Evolutionary conservation across 1,284 basidiomycete species (phyloP), one percentile per base, ranked within the genome.

Genomic region (Puccinia hordei): DNA sequence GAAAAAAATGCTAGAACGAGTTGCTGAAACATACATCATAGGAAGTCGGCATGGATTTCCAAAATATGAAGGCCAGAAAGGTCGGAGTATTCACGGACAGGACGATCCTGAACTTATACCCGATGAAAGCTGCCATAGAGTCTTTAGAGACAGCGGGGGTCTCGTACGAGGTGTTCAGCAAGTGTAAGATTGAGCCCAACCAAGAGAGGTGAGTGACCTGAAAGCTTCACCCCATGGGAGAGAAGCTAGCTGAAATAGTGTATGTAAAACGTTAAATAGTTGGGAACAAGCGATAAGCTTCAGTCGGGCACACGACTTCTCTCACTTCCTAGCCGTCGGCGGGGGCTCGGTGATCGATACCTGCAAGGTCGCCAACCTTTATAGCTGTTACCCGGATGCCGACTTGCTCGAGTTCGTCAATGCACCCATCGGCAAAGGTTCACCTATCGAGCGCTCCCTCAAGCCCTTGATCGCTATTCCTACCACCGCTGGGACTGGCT

Each of bases 311-410:
- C 90, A 93, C 75, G 90, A 97, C 86, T 93, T 96, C 85, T 94
- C 92, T 83, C 95, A 98, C 85, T 97, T 95, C 88, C 88, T 97
- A 53, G 95, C 95, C 35, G 93, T 98, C 35, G 95, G 95, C 82
- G 95, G 95, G 59, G 95, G 95, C 82, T 94, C 92, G 82, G 93
- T 95, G 41, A 98, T 98, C 85, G 96, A 98, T 85, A 97, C 95
- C 0, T 92, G 93, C 61, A 96, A 97, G 85, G 90, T 92, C 2
- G 94, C 95, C 46, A 96, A 96, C 86, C 85, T 98, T 88, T 96
- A 88, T 82, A 90, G 85, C 30, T 82, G 82, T 49, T 98, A 98
- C 88, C 92, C 92, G 82, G 93, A 98, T 81, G 90, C 93, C 0
- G 93, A 97, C 85, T 88, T 98, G 41, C 83, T 86, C 69, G 96